Evolutionary conservation across 108 stramenopile genomes (phyloP).

Genomic region (Pseudonitzschia multiseries): DNA sequence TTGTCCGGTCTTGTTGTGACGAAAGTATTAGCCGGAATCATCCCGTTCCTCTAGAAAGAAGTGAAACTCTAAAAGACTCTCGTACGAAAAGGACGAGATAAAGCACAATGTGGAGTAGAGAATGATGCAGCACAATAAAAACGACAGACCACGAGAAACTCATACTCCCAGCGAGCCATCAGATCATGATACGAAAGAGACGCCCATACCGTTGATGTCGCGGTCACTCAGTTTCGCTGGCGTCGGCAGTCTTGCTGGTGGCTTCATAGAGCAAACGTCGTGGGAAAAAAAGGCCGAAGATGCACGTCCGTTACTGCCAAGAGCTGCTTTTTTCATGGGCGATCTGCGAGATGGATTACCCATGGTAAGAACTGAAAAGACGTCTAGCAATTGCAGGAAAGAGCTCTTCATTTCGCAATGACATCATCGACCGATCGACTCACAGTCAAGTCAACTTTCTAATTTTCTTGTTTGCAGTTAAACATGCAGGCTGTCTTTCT

Average conservation of each 20-base stretch:
- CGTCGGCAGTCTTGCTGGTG: background rate
- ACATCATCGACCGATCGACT: background rate
- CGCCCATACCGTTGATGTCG: background rate
- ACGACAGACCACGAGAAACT: background rate
- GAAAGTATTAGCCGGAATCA: too few species aligned
- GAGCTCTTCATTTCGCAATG: background rate
- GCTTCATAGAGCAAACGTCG: constrained; percentile 2
- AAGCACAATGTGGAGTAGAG: background rate
- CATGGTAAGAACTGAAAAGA: constrained; percentile 41
- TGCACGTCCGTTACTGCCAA: constrained; percentile 49
- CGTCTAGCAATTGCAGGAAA: background rate
- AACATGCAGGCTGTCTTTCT: constrained; percentile 83
- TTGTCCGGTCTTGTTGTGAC: too few species aligned
- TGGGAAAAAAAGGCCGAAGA: constrained; percentile 28
- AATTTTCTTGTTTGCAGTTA: constrained; percentile 24
- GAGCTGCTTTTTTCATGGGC: constrained; percentile 79
- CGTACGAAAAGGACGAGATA: background rate
- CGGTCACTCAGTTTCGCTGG: background rate
- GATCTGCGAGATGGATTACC: constrained; percentile 78
- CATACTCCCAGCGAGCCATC: background rate
- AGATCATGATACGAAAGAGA: background rate
- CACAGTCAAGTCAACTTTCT: background rate
- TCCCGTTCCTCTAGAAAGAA: too few species aligned
- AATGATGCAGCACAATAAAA: background rate
- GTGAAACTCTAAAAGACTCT: too few species aligned